A percentile compares a stretch with the other conserved stretches of the same genome.
phyloP scores from a whole-genome alignment of 805 yeast species.

The Saccharomycodes ludwigii region DNA sequence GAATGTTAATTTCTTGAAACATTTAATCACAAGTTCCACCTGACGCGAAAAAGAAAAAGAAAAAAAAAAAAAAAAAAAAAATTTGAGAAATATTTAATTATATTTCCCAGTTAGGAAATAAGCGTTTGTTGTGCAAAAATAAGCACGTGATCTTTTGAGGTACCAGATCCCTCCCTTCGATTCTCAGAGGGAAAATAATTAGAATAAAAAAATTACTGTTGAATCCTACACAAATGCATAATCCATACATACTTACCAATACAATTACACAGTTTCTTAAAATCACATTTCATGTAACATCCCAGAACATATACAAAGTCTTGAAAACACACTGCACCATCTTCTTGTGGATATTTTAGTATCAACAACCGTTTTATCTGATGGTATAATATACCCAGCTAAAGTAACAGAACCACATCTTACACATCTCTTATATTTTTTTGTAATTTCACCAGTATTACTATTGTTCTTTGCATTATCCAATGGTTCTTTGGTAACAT shows the following conservation, averaged over 20 bases:
- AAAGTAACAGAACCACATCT: constrained; percentile 40
- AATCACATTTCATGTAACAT: constrained; percentile 18
- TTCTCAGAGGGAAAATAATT: too few relatives aligned
- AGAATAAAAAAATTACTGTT: background rate
- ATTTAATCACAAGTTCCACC: too few relatives aligned
- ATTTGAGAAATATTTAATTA: too few relatives aligned
- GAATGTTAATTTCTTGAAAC: too few relatives aligned
- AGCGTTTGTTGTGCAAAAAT: too few relatives aligned
- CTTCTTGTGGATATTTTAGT: constrained; percentile 23
- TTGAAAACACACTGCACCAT: constrained; percentile 25
- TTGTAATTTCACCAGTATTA: constrained; percentile 7
- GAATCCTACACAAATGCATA: background rate
- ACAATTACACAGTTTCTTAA: too few relatives aligned
- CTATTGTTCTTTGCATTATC: constrained; percentile 6
- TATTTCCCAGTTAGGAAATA: too few relatives aligned
- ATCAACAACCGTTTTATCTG: constrained; percentile 23
- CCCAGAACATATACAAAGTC: constrained; percentile 25
- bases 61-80: too few relatives aligned
- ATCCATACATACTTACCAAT: background rate
- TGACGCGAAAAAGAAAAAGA: too few relatives aligned
- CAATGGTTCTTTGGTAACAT: constrained; percentile 15
- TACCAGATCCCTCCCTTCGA: too few relatives aligned
- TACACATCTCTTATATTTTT: constrained; percentile 32
- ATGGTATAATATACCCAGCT: constrained; percentile 22
- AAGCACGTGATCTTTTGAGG: too few relatives aligned